phyloP scores from a whole-genome alignment of 2,329 filamentous ascomycete genomes.

The Penicillium italicum region DNA sequence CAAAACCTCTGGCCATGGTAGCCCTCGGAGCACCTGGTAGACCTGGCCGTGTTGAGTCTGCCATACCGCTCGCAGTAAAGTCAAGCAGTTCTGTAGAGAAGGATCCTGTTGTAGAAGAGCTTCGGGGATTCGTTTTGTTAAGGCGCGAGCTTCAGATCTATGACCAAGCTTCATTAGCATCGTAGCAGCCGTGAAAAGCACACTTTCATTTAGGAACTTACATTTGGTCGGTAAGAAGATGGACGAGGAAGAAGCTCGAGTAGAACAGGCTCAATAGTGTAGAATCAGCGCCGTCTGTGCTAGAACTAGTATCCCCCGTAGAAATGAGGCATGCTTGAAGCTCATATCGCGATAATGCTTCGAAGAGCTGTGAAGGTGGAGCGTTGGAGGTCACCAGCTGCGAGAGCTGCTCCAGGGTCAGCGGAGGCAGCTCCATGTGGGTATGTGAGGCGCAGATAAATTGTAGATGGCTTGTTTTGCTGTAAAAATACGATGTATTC shows the following conservation, averaged over 20 bases:
- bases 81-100: slow-evolving; percentile 36
- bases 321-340: slow-evolving; percentile 32
- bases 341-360: slow-evolving; percentile 37
- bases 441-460: not conserved
- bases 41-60: slow-evolving; percentile 36
- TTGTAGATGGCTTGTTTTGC: not conserved
- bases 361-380: slow-evolving; percentile 35
- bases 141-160: slow-evolving; percentile 41
- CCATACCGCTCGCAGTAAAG: slow-evolving; percentile 39
- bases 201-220: slow-evolving; percentile 18
- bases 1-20: slow-evolving; percentile 35
- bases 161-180: not conserved
- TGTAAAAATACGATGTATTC: not conserved
- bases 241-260: slow-evolving; percentile 39
- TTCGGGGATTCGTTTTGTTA: slow-evolving; percentile 37
- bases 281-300: slow-evolving; percentile 18
- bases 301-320: slow-evolving; percentile 13
- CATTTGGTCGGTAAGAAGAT: slow-evolving; percentile 41
- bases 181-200: not conserved
- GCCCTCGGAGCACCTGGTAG: slow-evolving; percentile 34
- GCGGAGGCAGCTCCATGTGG: slow-evolving; percentile 30
- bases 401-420: slow-evolving; percentile 32
- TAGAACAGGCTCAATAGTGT: slow-evolving; percentile 39
- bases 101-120: slow-evolving; percentile 28
- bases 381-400: slow-evolving; percentile 27